Percentiles rank a stretch among this genome's conserved stretches.
Evolutionary conservation across 2,329 filamentous ascomycete genomes (phyloP).

Genomic region (Ophiostoma montium): DNA sequence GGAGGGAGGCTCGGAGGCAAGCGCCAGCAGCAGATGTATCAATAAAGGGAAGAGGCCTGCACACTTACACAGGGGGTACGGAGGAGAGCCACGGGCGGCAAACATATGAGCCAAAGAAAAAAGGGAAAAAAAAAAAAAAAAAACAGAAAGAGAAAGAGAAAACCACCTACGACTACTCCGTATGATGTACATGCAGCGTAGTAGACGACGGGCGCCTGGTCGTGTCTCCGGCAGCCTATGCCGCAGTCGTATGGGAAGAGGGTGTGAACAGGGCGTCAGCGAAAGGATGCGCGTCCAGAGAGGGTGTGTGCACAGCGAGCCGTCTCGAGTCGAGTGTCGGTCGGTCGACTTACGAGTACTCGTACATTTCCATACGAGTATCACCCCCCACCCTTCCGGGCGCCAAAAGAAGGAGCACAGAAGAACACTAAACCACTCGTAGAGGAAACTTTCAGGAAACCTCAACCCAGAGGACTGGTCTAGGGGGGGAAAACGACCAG

Average conservation of each 20-base stretch:
- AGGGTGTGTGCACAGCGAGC: not conserved
- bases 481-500: not conserved
- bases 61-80: too few relatives aligned
- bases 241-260: not conserved
- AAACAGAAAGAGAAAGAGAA: not conserved
- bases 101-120: not conserved
- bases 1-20: too few relatives aligned
- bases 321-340: not conserved
- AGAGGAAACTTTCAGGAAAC: too few relatives aligned
- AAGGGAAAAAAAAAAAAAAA: conserved; percentile 3
- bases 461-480: not conserved
- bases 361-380: too few relatives aligned
- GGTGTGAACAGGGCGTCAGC: conserved; percentile 3
- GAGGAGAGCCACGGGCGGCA: too few relatives aligned
- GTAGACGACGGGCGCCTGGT: not conserved
- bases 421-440: not conserved
- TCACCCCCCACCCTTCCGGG: not conserved
- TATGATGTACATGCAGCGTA: not conserved
- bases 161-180: not conserved
- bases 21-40: conserved; percentile 6
- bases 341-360: too few relatives aligned
- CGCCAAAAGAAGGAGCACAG: not conserved
- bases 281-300: not conserved
- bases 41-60: too few relatives aligned
- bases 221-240: too few relatives aligned